Evolutionary conservation across 176 grass and related monocot species (phyloP), one percentile per base, ranked within the genome.

Genomic region (Echinochloa phyllopogon): DNA sequence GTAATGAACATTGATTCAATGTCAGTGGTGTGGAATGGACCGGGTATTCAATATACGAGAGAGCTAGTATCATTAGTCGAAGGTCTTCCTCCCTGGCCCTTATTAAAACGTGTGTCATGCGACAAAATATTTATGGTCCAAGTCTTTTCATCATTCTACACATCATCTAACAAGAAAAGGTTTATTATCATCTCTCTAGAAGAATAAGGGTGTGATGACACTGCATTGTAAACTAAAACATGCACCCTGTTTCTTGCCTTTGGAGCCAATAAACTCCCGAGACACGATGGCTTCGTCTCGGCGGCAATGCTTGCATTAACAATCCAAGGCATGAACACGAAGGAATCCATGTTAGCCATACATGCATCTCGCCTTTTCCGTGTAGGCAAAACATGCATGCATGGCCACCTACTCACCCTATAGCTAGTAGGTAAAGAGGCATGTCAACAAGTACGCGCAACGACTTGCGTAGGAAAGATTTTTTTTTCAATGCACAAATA

Each of bases 231-330:
- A 42, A 15, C 61, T 57, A 59, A 87, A 83, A 83, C 68, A 82
- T 33, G 42, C 69, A 50, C 11, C 61, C 41, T 69, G 60, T 80
- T 85, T 75, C 82, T 85, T 85, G 87, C 40, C 82, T 80, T 79
- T 43, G 21, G 68, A 89, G 82, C 15, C n/a, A 57, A 33, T 45
- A 12, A 47, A 45, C 33, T 65, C 33, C 36, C 37, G 3, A 38
- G 27, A 44, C 10, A 41, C 6, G 52, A 48, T 47, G 48, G 18
- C 45, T 84, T 58, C 45, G 0, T 74, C 58, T 7, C 50, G 5
- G 75, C 25, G 67, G 65, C 68, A 33, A 53, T 33, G 50, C 10
- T 37, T 41, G 10, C 52, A 69, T 74, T 50, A 67, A 80, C 21
- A 23, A 75, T 67, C 72, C 48, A 17, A 77, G 41, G 39, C 75